These are phyloP conservation scores for Sapria himalayana DNA, from an alignment of 345 rosid species.

Conservation along the genomic window DNA sequence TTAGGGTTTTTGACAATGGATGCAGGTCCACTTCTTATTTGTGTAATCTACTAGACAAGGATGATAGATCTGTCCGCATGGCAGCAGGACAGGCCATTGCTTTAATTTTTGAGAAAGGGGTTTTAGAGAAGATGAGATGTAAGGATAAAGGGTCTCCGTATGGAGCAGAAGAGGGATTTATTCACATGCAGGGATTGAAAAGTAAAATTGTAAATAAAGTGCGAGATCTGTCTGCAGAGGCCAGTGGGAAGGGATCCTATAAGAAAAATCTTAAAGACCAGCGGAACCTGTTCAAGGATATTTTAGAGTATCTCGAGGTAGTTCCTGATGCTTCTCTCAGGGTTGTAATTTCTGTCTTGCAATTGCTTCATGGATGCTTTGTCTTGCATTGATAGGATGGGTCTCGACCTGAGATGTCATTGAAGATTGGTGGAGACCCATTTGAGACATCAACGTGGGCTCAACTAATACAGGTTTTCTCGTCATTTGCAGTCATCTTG, in stretches of 20 bases:
- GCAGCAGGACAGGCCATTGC: conserved; percentile 94
- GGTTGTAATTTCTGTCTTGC: not conserved
- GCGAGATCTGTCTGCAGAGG: conserved; percentile 58
- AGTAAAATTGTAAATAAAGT: conserved; percentile 46
- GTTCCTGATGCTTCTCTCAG: not conserved
- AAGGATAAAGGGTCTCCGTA: conserved; percentile 19
- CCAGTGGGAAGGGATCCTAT: conserved; percentile 81
- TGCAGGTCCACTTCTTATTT: conserved; percentile 60
- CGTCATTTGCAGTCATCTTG: not conserved
- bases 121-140: conserved; percentile 43
- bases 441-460: conserved; percentile 51
- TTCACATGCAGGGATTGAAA: conserved; percentile 46
- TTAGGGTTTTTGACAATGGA: conserved; percentile 3
- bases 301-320: conserved; percentile 67
- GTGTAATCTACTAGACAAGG: conserved; percentile 54
- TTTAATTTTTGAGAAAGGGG: conserved; percentile 49
- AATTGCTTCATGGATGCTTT: conserved; percentile 2
- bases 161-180: conserved; percentile 22
- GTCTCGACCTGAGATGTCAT: conserved; percentile 32
- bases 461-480: conserved; percentile 43
- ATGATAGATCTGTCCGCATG: conserved; percentile 73
- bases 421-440: conserved; percentile 56
- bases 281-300: conserved; percentile 63
- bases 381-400: conserved; percentile 27
- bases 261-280: conserved; percentile 85